Base-by-base conservation (phyloP, 805 yeast species). In the Kodamaea neixiangensis region DNA sequence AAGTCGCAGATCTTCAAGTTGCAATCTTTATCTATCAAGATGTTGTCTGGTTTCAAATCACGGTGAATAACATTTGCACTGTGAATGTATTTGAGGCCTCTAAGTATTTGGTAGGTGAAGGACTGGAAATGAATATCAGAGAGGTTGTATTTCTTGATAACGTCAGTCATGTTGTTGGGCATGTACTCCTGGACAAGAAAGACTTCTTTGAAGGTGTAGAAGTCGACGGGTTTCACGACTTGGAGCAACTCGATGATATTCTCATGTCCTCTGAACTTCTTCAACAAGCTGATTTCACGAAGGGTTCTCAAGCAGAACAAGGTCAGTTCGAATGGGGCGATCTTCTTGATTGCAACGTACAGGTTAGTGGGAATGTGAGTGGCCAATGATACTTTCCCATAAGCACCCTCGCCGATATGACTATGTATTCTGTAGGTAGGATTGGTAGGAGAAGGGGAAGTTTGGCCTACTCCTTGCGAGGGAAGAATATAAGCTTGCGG, bases 1-100 rank as follows among this genome's bases (percentile, higher is more conserved):
- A 87, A 87, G 67, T 87, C 94, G 66, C 93, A 86, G 13, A 87
- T 80, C 57, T 86, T 87, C 52, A 87, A 69, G 62, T 86, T 90
- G 67, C 94, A 87, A 55, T 85, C 81, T 11, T 83, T 77, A 60
- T 85, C 85, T 15, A 87, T 71, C 54, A 87, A 64, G 15, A 87
- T 62, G 62, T 87, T 87, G 9, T 88, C 82, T 0, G 94, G 93
- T 62, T 87, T 87, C 52, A 87, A 72, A 65, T 87, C 94, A 54
- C 94, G 70, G 64, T 87, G 94, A 37, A 87, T 79, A 1, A 87
- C 90, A 46, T 81, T 79, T 5, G 89, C 89, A 40, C 84, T 77
- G 64, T 87, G 94, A 57, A 87, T 79, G 15, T 82, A 79, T 58
- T 86, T 86, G 46, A 87, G 69, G 1, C 89, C 93, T 54, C 89